These are phyloP conservation scores for Macrolepiota albuminosa DNA, from an alignment of 768 basidiomycete species.

Conservation along the genomic window DNA sequence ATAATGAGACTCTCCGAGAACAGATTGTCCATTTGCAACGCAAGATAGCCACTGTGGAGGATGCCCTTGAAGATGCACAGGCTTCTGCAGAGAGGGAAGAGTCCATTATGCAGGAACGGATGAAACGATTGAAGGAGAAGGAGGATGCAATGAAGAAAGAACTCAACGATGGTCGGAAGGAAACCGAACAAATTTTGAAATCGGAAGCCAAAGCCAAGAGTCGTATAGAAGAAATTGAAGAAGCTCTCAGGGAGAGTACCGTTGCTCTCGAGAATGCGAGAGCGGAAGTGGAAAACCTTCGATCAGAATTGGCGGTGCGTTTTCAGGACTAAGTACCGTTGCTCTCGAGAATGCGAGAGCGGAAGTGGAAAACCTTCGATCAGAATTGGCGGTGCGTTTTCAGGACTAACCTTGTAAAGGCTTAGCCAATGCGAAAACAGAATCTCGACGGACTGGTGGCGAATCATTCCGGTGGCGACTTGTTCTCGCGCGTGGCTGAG, in stretches of 20 bases:
- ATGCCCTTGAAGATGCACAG: conserved; percentile 75
- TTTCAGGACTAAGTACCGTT: conserved; percentile 49
- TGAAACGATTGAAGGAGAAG: conserved; percentile 67
- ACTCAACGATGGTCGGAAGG: conserved; percentile 56
- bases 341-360: conserved; percentile 88
- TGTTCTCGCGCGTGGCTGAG: conserved; percentile 43
- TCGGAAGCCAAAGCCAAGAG: conserved; percentile 57
- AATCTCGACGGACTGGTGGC: conserved; percentile 60
- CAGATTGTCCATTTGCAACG: conserved; percentile 86
- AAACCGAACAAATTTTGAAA: conserved; percentile 58
- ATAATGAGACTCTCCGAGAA: conserved; percentile 88
- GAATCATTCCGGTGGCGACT: conserved; percentile 33
- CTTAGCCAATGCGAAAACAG: conserved; percentile 27
- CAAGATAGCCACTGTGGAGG: conserved; percentile 73
- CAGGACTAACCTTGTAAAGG: neutral
- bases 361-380: conserved; percentile 77
- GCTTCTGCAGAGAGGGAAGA: conserved; percentile 75
- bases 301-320: conserved; percentile 73
- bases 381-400: conserved; percentile 66
- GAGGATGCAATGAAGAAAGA: conserved; percentile 72
- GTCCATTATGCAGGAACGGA: conserved; percentile 49
- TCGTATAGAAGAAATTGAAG: conserved; percentile 82
- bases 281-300: conserved; percentile 79
- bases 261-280: conserved; percentile 84
- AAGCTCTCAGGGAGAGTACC: conserved; percentile 83